A percentile compares a stretch with the other conserved stretches of the same genome.
Evolutionary conservation across 768 basidiomycete genomes (phyloP).

Genomic region (Melanogaster broomeanus): DNA sequence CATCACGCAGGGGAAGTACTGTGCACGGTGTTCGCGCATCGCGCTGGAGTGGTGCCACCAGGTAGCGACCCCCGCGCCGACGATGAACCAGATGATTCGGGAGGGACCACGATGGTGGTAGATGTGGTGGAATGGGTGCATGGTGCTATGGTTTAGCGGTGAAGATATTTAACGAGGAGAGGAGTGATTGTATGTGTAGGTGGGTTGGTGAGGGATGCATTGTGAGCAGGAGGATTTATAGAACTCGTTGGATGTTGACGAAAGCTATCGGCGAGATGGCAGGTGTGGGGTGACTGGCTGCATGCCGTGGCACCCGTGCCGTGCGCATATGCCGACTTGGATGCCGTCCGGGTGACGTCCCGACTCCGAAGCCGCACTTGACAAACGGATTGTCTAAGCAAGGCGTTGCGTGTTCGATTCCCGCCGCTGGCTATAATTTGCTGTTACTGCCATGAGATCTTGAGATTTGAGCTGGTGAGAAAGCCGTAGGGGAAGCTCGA

Average conservation of each 20-base stretch:
- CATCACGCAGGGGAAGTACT: constrained; percentile 31
- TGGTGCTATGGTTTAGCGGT: constrained; percentile 3
- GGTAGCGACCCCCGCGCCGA: constrained; percentile 51
- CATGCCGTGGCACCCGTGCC: background rate
- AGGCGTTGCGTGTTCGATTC: too few relatives aligned
- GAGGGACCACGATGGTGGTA: constrained; percentile 44
- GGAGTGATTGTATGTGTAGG: background rate
- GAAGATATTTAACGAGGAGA: background rate
- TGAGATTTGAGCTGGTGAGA: background rate
- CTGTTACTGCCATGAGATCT: too few relatives aligned
- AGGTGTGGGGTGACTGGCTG: too few relatives aligned
- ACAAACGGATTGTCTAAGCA: too few relatives aligned
- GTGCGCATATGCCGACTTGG: constrained; percentile 9
- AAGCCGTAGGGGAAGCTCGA: too few relatives aligned
- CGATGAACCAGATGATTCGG: constrained; percentile 67
- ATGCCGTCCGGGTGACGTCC: constrained; percentile 27
- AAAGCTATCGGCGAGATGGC: constrained; percentile 21
- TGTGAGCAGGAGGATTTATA: constrained; percentile 13
- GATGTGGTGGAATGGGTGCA: constrained; percentile 23
- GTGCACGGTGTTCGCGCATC: constrained; percentile 43
- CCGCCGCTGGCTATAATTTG: too few relatives aligned
- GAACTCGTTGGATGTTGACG: constrained; percentile 16
- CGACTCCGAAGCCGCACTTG: too few relatives aligned
- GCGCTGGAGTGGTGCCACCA: constrained; percentile 42
- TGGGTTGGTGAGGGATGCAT: constrained; percentile 1